These are phyloP conservation scores for Cordia subcordata DNA, from an alignment of 257 asterid species.

Conservation along the genomic window DNA sequence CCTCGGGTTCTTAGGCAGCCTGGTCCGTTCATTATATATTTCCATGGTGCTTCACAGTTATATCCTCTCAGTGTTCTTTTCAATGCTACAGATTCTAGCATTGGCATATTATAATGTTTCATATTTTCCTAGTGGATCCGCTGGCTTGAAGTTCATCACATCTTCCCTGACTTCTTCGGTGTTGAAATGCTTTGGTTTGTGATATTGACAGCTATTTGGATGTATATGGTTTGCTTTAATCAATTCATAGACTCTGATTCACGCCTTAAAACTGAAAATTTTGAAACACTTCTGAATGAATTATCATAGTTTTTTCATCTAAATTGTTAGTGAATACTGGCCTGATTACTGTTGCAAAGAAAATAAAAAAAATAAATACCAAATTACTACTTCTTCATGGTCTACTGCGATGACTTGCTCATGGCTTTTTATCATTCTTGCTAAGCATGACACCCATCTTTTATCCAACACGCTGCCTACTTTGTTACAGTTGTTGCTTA, in stretches of 20 bases:
- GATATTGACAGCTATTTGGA: conserved; percentile 13
- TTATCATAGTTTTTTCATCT: neutral
- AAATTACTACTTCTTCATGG: too few relatives aligned
- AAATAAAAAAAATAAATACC: too few relatives aligned
- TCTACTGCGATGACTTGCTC: too few relatives aligned
- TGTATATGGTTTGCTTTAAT: conserved; percentile 1
- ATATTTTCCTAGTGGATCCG: conserved; percentile 92
- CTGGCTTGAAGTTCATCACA: conserved; percentile 79
- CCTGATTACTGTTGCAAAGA: neutral
- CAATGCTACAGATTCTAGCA: conserved; percentile 85
- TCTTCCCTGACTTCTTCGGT: conserved; percentile 71
- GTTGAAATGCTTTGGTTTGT: conserved; percentile 73
- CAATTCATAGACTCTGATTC: neutral
- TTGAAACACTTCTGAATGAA: neutral
- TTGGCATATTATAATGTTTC: conserved; percentile 81
- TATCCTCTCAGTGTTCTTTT: conserved; percentile 75
- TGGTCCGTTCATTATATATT: conserved; percentile 83
- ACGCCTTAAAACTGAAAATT: neutral
- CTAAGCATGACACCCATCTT: too few relatives aligned
- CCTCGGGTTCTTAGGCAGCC: conserved; percentile 77
- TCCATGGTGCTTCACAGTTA: conserved; percentile 98
- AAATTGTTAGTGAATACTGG: neutral
- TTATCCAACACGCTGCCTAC: too few relatives aligned
- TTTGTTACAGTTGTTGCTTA: too few relatives aligned
- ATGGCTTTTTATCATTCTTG: too few relatives aligned